A percentile compares a stretch with the other conserved stretches of the same genome.
Evolutionary conservation across 371 early-diverging fungal genomes (phyloP).

Genomic region (Haplosporangium sp.): DNA sequence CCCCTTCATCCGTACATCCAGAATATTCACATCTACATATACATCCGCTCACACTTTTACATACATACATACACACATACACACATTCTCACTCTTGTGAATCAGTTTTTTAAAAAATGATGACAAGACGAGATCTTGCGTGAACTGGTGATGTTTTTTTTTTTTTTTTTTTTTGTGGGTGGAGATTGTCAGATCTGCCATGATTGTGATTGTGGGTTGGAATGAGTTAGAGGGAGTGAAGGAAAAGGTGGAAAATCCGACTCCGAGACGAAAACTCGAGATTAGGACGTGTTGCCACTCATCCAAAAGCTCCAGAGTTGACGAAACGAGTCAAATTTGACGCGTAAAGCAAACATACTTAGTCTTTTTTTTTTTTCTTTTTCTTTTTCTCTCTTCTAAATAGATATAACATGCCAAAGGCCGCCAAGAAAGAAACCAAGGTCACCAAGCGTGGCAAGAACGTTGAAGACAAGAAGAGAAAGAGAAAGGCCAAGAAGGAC

Average conservation of each 20-base stretch:
- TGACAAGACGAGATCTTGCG: background rate
- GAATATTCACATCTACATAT: background rate
- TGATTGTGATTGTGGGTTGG: background rate
- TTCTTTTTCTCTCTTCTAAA: background rate
- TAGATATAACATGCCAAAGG: conserved; percentile 41
- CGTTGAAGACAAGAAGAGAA: conserved; percentile 42
- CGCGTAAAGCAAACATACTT: background rate
- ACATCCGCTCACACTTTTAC: background rate
- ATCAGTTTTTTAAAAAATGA: background rate
- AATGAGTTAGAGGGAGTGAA: background rate
- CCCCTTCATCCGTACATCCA: conserved; percentile 6
- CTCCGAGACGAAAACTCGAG: background rate
- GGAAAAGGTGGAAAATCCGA: background rate
- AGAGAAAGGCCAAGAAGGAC: conserved; percentile 68
- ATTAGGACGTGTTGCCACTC: conserved; percentile 1
- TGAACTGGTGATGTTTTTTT: too few relatives aligned
- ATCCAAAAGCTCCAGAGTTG: background rate
- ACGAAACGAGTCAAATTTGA: conserved; percentile 3
- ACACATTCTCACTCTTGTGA: background rate
- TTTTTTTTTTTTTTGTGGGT: too few relatives aligned
- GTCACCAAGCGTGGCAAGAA: conserved; percentile 50
- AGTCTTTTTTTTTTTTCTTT: background rate
- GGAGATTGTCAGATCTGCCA: too few relatives aligned
- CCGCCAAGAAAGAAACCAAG: conserved; percentile 46
- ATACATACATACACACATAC: too few relatives aligned